phyloP scores from a whole-genome alignment of 371 early-diverging fungal species.

The Mucor circinelloides region DNA sequence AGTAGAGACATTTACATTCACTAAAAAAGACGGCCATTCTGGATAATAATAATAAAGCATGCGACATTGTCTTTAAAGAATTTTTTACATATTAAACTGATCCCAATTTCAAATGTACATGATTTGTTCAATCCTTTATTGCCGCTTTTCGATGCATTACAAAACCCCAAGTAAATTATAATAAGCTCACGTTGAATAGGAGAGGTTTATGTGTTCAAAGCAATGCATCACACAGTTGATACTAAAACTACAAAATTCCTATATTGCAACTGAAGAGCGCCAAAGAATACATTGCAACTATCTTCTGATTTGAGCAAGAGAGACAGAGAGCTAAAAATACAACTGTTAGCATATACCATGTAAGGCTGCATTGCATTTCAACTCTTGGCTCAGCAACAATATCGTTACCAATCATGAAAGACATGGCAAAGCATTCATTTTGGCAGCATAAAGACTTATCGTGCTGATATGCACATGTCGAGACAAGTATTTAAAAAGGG shows the following conservation, averaged over 20 bases:
- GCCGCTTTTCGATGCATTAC: not conserved
- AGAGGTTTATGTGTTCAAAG: not conserved
- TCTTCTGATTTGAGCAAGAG: not conserved
- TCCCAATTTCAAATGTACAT: too few relatives aligned
- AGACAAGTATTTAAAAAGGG: not conserved
- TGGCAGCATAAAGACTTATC: not conserved
- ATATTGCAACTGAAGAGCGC: not conserved
- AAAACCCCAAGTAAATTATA: not conserved
- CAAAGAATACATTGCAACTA: not conserved
- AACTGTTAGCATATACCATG: too few relatives aligned
- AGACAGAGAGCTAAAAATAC: not conserved
- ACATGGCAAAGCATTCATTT: too few relatives aligned
- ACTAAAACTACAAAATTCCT: not conserved
- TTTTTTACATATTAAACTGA: too few relatives aligned
- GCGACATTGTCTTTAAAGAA: too few relatives aligned
- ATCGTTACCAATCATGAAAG: not conserved
- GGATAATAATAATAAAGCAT: too few relatives aligned
- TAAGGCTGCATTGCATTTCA: not conserved
- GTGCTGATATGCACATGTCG: not conserved
- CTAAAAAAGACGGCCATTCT: too few relatives aligned
- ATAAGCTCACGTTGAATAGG: not conserved
- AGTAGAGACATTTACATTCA: too few relatives aligned
- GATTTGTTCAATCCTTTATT: not conserved
- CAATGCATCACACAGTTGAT: not conserved
- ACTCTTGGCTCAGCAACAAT: not conserved